Evolutionary conservation across 768 basidiomycete genomes (phyloP).

Genomic region (Tylopilus cervinicoccineus): DNA sequence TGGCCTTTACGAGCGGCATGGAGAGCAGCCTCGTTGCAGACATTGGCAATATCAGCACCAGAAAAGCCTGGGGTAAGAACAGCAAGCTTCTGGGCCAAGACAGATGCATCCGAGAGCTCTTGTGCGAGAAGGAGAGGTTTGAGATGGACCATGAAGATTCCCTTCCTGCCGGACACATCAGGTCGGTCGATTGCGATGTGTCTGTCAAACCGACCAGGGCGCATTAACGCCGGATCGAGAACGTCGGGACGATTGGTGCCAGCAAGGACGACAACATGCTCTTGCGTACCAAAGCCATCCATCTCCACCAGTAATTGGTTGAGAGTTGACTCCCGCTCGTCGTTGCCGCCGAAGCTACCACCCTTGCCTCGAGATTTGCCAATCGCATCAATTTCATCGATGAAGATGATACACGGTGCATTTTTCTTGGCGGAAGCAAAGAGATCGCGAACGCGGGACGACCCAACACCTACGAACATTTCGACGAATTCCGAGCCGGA

Average conservation of each 20-base stretch:
- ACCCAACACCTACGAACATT: constrained; percentile 99
- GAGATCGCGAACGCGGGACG: constrained; percentile 93
- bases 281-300: constrained; percentile 98
- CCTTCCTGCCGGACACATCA: constrained; percentile 88
- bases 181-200: constrained; percentile 95
- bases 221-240: constrained; percentile 91
- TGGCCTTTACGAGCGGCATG: constrained; percentile 86
- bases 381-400: constrained; percentile 99
- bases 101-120: constrained; percentile 43
- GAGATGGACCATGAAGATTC: constrained; percentile 93
- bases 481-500: constrained; percentile 99
- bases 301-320: constrained; percentile 98
- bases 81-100: constrained; percentile 87
- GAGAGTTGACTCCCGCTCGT: constrained; percentile 95
- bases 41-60: constrained; percentile 98
- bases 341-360: constrained; percentile 86
- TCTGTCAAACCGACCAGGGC: constrained; percentile 96
- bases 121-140: constrained; percentile 70
- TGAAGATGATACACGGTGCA: constrained; percentile 97
- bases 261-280: constrained; percentile 93
- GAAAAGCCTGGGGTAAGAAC: constrained; percentile 98
- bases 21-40: constrained; percentile 96
- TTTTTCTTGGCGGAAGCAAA: constrained; percentile 98
- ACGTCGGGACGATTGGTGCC: constrained; percentile 98
- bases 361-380: constrained; percentile 86